phyloP scores from a whole-genome alignment of 441 rosid species.

The Erysimum pusillum region DNA sequence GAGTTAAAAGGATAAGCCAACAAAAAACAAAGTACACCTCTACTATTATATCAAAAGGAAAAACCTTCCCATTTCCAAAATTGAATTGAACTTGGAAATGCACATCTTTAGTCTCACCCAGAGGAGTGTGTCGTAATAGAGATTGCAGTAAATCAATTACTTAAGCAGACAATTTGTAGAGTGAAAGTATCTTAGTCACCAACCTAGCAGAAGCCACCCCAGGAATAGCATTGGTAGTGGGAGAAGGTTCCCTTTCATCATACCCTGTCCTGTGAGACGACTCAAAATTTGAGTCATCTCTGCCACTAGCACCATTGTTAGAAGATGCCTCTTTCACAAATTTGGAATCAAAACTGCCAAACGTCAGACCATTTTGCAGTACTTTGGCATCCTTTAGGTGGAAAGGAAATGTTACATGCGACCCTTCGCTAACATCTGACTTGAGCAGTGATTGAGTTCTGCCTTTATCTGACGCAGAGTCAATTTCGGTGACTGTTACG shows the following conservation, averaged over 20 bases:
- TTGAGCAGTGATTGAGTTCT: constrained; percentile 47
- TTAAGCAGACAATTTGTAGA: constrained; percentile 1
- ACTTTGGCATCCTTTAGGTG: constrained; percentile 78
- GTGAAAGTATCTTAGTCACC: constrained; percentile 43
- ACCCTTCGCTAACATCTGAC: constrained; percentile 55
- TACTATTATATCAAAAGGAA: constrained; percentile 9
- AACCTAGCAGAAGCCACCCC: constrained; percentile 55
- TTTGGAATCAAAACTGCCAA: constrained; percentile 83
- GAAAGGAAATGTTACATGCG: constrained; percentile 79
- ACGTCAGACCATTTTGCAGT: constrained; percentile 74
- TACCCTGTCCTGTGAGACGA: constrained; percentile 51
- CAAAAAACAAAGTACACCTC: constrained; percentile 24
- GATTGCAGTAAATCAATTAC: constrained; percentile 14
- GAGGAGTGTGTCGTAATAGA: constrained; percentile 18
- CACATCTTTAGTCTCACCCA: constrained; percentile 8
- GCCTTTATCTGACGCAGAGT: constrained; percentile 44
- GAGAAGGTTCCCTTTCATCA: constrained; percentile 56
- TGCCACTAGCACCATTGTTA: constrained; percentile 45
- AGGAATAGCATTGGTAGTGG: constrained; percentile 27
- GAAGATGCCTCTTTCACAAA: constrained; percentile 46
- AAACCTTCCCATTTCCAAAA: constrained; percentile 13
- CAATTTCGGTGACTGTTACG: constrained; percentile 37
- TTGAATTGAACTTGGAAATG: constrained; percentile 20
- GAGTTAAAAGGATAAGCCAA: constrained; percentile 2
- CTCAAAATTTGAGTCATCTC: constrained; percentile 53